Evolutionary conservation across 805 yeast genomes (phyloP), one percentile per base, ranked within the genome.

Genomic region (Saccharomyces kudriavzevii): DNA sequence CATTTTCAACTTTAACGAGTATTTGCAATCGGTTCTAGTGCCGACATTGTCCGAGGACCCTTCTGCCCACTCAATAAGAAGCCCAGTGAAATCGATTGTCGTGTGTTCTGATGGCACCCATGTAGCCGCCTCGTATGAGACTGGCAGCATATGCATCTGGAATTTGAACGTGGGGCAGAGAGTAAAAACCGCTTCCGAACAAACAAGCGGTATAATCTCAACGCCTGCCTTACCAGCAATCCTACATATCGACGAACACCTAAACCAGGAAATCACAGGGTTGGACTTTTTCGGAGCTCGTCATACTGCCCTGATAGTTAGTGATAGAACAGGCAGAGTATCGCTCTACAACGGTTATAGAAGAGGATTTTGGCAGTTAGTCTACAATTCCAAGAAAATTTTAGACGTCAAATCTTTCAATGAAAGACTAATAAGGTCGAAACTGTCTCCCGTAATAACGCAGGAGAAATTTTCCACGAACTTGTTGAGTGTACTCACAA

Each of bases 131-230:
- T 96, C 96, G 1, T 82, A 78, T 58, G 72, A 74, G 4, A 70
- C 76, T 24, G 98, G 97, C 0, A 74, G 73, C 52, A 76, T 91
- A 2, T 70, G 77, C 28, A 59, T 87, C 1, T 92, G 96, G 96
- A 83, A 87, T 56, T 59, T 85, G 27, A 65, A 66, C 45, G 58
- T 35, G 25, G 28, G 29, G 17, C n/a, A 45, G 22, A 45, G 29
- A 22, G 71, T 9, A 53, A 63, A 2, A 48, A 73, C 76, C 2
- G 58, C 24, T 35, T 20, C 22, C 17, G 43, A 35, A 35, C 43
- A 22, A 60, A 20, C 62, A 61, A 8, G 47, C 68, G 6, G 43
- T 35, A 35, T 35, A 11, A 17, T 24, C 43, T 24, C 43, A 17
- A 35, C 43, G 24, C 43, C 43, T 17, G 60, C 63, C 4, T 29